Evolutionary conservation across 75 land plant genomes (phyloP), one percentile per base, ranked within the genome.

Genomic region (Cunninghamia lanceolata): DNA sequence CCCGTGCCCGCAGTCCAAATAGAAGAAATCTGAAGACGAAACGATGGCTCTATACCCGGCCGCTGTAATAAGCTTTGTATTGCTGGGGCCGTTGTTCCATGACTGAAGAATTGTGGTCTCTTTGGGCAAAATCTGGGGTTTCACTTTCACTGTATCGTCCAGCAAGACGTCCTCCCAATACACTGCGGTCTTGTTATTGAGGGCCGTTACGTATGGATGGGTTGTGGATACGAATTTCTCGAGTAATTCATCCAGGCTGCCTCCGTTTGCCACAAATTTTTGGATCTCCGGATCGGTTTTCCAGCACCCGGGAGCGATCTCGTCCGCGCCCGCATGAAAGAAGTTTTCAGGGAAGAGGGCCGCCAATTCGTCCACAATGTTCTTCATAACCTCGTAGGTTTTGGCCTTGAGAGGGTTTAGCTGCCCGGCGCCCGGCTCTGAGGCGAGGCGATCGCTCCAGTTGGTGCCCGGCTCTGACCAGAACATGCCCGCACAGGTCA

Each of bases 401-500:
- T 87, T 89, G 19, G 94, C 90, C 47, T 94, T 78, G 80, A 97
- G 92, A 28, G 99, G 99, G 85, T 97, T 97, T 39, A 97, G 93
- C 82, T 97, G 99, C 71, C 99, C 98, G n/a, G 96, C 89, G 39
- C 98, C 98, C 0, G 99, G 99, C 87, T 96, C 99, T 2, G 96
- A 85, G 50, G 96, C 99, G 0, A 95, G 56, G 40, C 90, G 90
- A 39, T 89, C 86, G 71, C 34, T 85, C 89, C 92, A 87, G 71
- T 68, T 85, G 38, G 66, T 34, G 28, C 70, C 89, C 3, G 93
- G 89, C 1, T 93, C 91, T 88, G 83, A 88, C 99, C 99, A 97
- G 88, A 96, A 93, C 91, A 88, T 91, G 82, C 92, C 91, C 45
- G 89, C 95, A 78, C 99, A 97, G 6, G 99, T 90, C 25, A 97